Evolutionary conservation across 345 rosid species (phyloP), one percentile per base, ranked within the genome.

Genomic region (Gossypium longicalyx): DNA sequence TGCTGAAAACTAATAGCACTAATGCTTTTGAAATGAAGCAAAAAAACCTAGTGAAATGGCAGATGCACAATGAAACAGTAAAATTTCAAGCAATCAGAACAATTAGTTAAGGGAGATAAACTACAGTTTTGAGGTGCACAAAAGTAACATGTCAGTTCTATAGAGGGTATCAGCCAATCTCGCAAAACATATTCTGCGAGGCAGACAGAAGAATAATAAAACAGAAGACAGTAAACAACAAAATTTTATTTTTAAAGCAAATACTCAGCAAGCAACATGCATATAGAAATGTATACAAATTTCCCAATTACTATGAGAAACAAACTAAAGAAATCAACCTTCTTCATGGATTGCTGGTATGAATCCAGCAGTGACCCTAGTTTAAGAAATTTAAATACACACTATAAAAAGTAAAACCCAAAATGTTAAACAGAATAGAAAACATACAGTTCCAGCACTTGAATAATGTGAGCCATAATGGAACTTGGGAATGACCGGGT

Each of bases 401-500:
- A 51, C 17, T 22, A 62, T 1, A 71, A 74, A 57, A 27, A n/a
- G 12, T 45, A 70, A 47, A 29, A 52, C 27, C 69, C 41, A 25
- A 41, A 44, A 34, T n/a, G 44, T 23, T 51, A 45, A 72, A 79
- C 45, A 45, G 53, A 66, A 71, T 67, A 81, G 70, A 77, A 61
- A 84, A 85, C 90, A 76, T 86, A 93, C 99, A 51, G 98, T 87
- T 83, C 97, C 98, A 52, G 98, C 94, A 83, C 98, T 93, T 34
- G 98, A 95, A 84, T 95, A 95, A 86, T 95, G 99, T 16, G 99
- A 95, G 75, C 98, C 97, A 80, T 95, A 95, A 78, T 95, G 99
- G 70, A 95, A 95, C 82, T 95, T 95, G 41, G 99, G 99, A 82
- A 95, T 95, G 80, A 93, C 89, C 53, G 98, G 94, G 85, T 93